Percentiles rank a stretch among this genome's conserved stretches.
Conservation (phyloP, 2,329 filamentous ascomycete genomes). For the Cladosporium sp. region DNA sequence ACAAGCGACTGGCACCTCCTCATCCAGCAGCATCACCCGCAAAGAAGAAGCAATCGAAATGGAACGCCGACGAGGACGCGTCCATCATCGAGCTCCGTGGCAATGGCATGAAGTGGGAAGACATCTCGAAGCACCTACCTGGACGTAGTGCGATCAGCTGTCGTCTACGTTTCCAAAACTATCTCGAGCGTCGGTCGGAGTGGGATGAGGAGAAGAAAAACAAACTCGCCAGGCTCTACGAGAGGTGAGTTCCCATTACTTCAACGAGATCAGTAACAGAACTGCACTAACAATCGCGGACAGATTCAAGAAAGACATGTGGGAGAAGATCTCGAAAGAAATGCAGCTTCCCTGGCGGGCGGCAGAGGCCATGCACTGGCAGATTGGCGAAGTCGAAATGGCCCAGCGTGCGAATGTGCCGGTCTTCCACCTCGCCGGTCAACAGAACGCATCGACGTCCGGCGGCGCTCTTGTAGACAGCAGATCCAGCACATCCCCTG, state of each 20-base stretch:
- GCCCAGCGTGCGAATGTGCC: constrained; percentile 83
- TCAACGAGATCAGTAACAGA: not conserved
- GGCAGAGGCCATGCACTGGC: constrained; percentile 98
- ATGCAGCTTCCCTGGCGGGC: constrained; percentile 94
- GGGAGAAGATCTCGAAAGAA: constrained; percentile 91
- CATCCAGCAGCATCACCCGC: constrained; percentile 61
- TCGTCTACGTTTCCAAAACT: constrained; percentile 94
- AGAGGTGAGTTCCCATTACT: constrained; percentile 63
- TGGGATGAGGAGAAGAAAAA: constrained; percentile 99
- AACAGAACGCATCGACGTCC: constrained; percentile 20
- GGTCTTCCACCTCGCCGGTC: constrained; percentile 61
- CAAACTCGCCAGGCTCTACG: constrained; percentile 89
- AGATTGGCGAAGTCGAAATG: constrained; percentile 91
- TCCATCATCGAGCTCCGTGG: constrained; percentile 88
- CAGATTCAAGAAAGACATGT: constrained; percentile 98
- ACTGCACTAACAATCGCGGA: constrained; percentile 13
- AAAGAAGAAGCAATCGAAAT: constrained; percentile 96
- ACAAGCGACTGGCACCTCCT: constrained; percentile 40
- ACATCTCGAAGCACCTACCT: constrained; percentile 87
- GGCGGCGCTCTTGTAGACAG: constrained; percentile 19
- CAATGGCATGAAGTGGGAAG: constrained; percentile 96
- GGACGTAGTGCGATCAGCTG: constrained; percentile 93
- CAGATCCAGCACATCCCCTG: constrained; percentile 26
- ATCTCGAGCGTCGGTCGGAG: constrained; percentile 84
- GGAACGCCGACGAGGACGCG: constrained; percentile 91